Percentiles rank a stretch among this genome's conserved stretches.
These are phyloP conservation scores for Cenchrus fungigraminus DNA, from an alignment of 176 grass and related monocot genomes.

Conservation along the genomic window DNA sequence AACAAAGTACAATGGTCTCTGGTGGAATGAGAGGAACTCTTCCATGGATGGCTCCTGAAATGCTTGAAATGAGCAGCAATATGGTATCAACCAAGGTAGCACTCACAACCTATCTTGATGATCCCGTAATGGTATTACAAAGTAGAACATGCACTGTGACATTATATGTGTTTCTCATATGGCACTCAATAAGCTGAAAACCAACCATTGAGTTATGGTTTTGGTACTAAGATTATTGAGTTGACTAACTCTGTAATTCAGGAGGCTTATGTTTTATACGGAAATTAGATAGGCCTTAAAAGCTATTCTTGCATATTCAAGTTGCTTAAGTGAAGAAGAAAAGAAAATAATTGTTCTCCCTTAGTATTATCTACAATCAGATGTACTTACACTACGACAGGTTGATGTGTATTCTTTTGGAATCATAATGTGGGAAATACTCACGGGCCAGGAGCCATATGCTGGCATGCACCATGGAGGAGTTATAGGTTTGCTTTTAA, in stretches of 20 bases:
- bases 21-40: conserved; percentile 94
- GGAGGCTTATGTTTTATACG: background rate
- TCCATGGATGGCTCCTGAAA: conserved; percentile 94
- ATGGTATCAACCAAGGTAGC: conserved; percentile 63
- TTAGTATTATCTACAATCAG: conserved; percentile 3
- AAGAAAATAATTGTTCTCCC: background rate
- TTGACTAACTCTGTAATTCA: background rate
- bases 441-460: conserved; percentile 72
- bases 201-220: background rate
- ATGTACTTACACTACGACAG: conserved; percentile 26
- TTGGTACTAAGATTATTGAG: background rate
- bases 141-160: background rate
- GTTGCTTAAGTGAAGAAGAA: background rate
- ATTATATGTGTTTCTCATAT: conserved; percentile 15
- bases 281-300: background rate
- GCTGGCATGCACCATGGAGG: conserved; percentile 56
- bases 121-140: background rate
- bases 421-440: conserved; percentile 87
- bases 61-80: conserved; percentile 55
- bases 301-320: background rate
- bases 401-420: conserved; percentile 86
- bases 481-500: conserved; percentile 55
- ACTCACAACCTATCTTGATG: conserved; percentile 1
- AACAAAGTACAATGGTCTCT: conserved; percentile 78
- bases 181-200: background rate